These are phyloP conservation scores for Erythrophleum fordii DNA, from an alignment of 306 rosid genomes.

Conservation along the genomic window DNA sequence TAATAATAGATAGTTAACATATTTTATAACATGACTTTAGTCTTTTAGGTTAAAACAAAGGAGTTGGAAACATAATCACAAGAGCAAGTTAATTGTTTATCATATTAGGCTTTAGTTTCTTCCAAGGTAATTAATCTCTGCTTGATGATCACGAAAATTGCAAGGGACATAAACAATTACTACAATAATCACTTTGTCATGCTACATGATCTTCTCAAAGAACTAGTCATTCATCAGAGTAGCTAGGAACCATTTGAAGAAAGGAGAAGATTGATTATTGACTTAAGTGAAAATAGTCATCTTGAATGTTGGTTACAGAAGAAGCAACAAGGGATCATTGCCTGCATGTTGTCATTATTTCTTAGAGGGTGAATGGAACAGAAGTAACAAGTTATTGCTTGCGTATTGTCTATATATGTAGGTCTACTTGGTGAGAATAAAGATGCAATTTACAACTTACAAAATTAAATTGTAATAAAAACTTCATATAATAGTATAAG, in stretches of 20 bases:
- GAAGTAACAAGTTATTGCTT: conserved; percentile 30
- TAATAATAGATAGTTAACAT: neutral
- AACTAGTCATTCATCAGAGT: conserved; percentile 49
- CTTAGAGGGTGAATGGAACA: no score
- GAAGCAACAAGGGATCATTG: conserved; percentile 19
- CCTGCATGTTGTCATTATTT: no score
- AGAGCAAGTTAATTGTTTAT: neutral
- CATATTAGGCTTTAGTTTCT: neutral
- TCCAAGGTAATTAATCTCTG: neutral
- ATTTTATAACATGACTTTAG: no score
- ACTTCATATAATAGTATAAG: no score
- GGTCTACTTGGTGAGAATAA: conserved; percentile 53
- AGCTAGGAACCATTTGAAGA: conserved; percentile 35
- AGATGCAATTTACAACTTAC: no score
- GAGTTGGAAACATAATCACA: neutral
- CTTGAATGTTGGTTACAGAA: conserved; percentile 46
- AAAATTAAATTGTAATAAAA: no score
- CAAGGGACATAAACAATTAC: conserved; percentile 37
- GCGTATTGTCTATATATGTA: conserved; percentile 57
- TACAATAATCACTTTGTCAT: conserved; percentile 52
- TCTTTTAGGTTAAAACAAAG: neutral
- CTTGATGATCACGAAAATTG: conserved; percentile 45
- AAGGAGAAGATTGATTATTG: conserved; percentile 51
- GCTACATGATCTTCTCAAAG: conserved; percentile 64
- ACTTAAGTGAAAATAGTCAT: conserved; percentile 36